phyloP scores from a whole-genome alignment of 768 basidiomycete genomes.

The Suillus paluster region DNA sequence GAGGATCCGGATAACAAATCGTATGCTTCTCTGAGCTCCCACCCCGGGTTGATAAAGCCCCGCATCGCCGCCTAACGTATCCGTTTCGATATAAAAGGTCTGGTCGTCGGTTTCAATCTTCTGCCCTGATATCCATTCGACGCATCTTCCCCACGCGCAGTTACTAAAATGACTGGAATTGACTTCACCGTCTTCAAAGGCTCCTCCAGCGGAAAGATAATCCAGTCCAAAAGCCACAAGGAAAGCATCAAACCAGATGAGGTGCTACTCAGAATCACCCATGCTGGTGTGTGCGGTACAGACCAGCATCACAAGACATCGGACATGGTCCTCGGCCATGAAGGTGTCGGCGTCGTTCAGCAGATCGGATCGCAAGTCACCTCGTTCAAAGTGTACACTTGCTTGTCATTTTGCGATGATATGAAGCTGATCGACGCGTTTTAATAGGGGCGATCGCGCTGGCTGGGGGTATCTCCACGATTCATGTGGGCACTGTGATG shows the following conservation, averaged over 20 bases:
- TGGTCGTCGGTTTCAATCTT: neutral
- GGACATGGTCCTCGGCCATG: slow-evolving; percentile 46
- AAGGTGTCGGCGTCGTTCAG: slow-evolving; percentile 41
- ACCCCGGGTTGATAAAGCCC: neutral
- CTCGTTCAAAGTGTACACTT: slow-evolving; percentile 36
- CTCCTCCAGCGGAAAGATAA: slow-evolving; percentile 19
- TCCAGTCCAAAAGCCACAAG: slow-evolving; percentile 20
- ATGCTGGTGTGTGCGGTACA: slow-evolving; percentile 43
- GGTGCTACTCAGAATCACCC: slow-evolving; percentile 37
- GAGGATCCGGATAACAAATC: neutral
- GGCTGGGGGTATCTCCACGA: slow-evolving; percentile 42
- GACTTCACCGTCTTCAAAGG: slow-evolving; percentile 39
- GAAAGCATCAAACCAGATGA: slow-evolving; percentile 27
- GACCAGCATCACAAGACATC: slow-evolving; percentile 37
- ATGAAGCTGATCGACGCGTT: neutral
- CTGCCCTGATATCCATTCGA: neutral
- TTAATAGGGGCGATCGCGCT: slow-evolving; percentile 38
- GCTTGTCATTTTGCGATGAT: slow-evolving; percentile 6
- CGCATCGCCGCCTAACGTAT: neutral
- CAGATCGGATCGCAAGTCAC: slow-evolving; percentile 34
- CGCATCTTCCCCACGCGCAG: neutral
- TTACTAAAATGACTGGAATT: slow-evolving; percentile 18
- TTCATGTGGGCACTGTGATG: slow-evolving; percentile 37
- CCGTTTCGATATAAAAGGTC: neutral
- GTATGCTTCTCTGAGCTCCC: neutral